Evolutionary conservation across 345 rosid species (phyloP), one percentile per base, ranked within the genome.

Genomic region (Leavenworthia alabamica): DNA sequence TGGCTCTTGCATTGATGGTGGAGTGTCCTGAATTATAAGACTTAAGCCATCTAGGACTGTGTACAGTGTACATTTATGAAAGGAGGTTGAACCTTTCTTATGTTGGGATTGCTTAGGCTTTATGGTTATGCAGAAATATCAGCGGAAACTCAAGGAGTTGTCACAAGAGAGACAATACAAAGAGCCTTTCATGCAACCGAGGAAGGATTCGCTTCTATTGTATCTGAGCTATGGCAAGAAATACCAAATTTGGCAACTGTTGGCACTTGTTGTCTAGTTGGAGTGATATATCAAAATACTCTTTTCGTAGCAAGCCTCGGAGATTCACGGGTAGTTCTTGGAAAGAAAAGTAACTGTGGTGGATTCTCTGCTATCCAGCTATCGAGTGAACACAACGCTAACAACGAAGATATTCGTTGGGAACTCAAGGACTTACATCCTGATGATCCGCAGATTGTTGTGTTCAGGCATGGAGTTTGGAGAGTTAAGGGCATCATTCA

Each of bases 401-500:
- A 83, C 68, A 36, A 75, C 9, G 98, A 80, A 66, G 86, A 81
- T 54, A 75, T 83, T 40, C 88, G 95, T 67, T 92, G 72, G 52
- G 98, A 91, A 73, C 95, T 91, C 24, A 81, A 73, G 77, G 92
- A 80, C 51, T 75, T 78, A 15, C 96, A 88, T 71, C 96, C 96
- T 20, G 63, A 79, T 80, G 98, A 92, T 73, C 86, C 95, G 0
- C 86, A 88, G 67, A 86, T 88, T 16, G 96, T 88, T 62, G 85
- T 84, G 58, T 83, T 77, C 32, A 88, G 59, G 76, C 96, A 83
- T 74, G 98, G 95, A 56, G 90, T 84, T 67, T 92, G 98, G 96
- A 83, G 90, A 76, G 96, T 92, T n/a, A 92, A 84, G 67, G 95
- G 98, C 46, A 78, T 86, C 28, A 92, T 92, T 71, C 98, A 92